Evolutionary conservation across 129 eudicot genomes (phyloP).

Genomic region (Flaveria trinervia): DNA sequence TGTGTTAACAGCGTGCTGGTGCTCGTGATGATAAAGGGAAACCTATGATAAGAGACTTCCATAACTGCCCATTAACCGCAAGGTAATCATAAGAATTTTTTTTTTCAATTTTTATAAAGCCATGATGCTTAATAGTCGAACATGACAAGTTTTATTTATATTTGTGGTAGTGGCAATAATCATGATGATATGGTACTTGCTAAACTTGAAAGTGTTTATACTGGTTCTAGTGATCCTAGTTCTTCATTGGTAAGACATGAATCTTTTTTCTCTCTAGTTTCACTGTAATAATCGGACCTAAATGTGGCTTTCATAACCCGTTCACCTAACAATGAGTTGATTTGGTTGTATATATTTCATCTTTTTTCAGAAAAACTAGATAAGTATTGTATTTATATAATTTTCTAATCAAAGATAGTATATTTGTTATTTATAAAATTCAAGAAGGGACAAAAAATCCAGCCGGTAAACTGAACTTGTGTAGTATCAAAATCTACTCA

Average conservation of each 20-base stretch:
- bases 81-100: constrained; percentile 48
- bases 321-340: not conserved
- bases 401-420: constrained; percentile 1
- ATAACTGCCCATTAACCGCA: constrained; percentile 92
- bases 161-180: constrained; percentile 76
- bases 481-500: not conserved
- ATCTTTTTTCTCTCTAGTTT: constrained; percentile 1
- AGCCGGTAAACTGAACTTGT: not conserved
- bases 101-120: not conserved
- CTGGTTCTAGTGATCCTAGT: constrained; percentile 83
- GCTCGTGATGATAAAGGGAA: constrained; percentile 91
- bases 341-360: not conserved
- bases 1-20: constrained; percentile 72
- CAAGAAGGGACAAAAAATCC: not conserved
- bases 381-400: not conserved
- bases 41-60: constrained; percentile 81
- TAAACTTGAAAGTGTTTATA: constrained; percentile 85
- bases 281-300: constrained; percentile 3
- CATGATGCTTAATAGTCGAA: constrained; percentile 2
- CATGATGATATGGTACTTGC: constrained; percentile 88
- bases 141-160: not conserved
- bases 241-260: constrained; percentile 75
- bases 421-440: not conserved
- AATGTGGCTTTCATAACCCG: not conserved
- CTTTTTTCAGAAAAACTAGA: not conserved